phyloP scores from a whole-genome alignment of 257 asterid species.

The Solanum habrochaites region DNA sequence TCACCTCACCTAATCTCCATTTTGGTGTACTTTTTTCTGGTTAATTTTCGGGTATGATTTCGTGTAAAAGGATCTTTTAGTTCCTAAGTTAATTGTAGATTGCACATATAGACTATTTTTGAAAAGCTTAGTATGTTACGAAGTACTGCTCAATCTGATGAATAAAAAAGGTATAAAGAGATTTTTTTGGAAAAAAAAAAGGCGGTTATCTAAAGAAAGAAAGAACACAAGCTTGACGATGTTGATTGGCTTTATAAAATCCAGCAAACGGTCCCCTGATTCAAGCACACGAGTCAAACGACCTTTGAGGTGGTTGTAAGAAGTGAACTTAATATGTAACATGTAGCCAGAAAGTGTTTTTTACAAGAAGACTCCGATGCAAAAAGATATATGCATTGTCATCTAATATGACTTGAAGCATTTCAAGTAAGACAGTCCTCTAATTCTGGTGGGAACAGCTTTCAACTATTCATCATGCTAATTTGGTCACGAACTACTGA shows the following conservation, averaged over 20 bases:
- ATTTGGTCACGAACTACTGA: not conserved
- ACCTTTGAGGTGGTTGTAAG: not conserved
- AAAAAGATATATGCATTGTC: not conserved
- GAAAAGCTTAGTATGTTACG: not conserved
- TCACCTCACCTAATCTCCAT: not conserved
- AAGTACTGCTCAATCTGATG: not conserved
- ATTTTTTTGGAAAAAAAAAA: not conserved
- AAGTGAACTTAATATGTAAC: not conserved
- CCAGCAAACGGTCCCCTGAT: not conserved
- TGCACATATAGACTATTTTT: not conserved
- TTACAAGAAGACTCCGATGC: not conserved
- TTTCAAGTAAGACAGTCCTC: not conserved
- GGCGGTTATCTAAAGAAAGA: not conserved
- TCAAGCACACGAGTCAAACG: not conserved
- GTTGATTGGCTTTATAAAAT: not conserved
- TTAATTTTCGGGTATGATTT: not conserved
- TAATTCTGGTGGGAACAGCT: not conserved
- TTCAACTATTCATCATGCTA: not conserved
- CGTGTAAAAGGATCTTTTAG: not conserved
- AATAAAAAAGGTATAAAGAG: not conserved
- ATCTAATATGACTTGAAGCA: not conserved
- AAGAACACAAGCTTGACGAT: not conserved
- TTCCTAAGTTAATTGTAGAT: not conserved
- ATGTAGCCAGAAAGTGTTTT: not conserved
- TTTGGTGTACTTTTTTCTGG: not conserved